Evolutionary conservation across 805 yeast genomes (phyloP), one percentile per base, ranked within the genome.

Genomic region (Spathaspora arborariae): DNA sequence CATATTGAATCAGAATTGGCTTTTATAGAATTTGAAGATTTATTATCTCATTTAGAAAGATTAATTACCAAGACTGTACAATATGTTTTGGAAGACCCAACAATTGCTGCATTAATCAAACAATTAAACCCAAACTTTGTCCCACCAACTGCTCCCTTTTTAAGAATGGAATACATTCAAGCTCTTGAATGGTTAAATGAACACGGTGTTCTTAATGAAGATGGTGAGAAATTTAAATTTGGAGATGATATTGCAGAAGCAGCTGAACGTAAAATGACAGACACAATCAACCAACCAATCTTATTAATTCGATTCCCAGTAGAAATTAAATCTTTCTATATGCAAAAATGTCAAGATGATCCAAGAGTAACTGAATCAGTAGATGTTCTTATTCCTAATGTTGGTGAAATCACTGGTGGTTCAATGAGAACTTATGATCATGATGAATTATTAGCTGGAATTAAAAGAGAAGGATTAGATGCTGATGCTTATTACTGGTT

Each of bases 211-310:
- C 83, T 84, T 61, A 94, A 92, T 80, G 99, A 94, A 75, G 97
- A 92, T 10, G 97, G 94, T 52, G 86, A 89, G 65, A 73, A 76
- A 56, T 94, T 92, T 84, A 81, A 85, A 71, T 94, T 94, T 57
- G 99, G 99, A 68, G 99, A 94, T 64, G 99, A 94, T 68, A 94
- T 94, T 54, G 97, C 98, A 51, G 99, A 94, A 75, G 99, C 99
- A 47, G 99, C 97, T 49, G 99, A 94, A 79, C 87, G 99, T 68
- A 88, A 85, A 70, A 94, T 94, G 99, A 89, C 96, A 27, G 99
- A 94, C 67, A 80, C 87, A 49, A 85, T 94, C 67, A 91, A 91
- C 63, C 86, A 79, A 54, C 99, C 99, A 54, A 91, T 94, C 57
- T 78, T 94, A 57, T 82, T 94, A 67, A 92, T 82, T 47, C 80